phyloP scores from a whole-genome alignment of 164 flowering plant genomes.

The Vitis labrusca region DNA sequence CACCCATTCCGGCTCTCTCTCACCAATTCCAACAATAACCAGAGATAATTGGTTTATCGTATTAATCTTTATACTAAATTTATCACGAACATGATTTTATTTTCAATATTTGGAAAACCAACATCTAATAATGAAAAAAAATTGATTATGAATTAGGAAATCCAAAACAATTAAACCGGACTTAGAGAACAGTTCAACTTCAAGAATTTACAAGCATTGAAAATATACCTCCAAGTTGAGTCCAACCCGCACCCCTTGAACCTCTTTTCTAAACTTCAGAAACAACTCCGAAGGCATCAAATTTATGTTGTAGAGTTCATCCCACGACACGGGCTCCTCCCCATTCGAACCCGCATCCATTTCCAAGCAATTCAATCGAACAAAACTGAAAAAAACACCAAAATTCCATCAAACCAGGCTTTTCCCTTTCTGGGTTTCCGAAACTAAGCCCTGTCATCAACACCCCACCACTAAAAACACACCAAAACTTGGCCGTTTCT shows the following conservation, averaged over 20 bases:
- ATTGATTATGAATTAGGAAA: background rate
- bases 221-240: constrained; percentile 68
- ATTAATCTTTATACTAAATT: too few relatives aligned
- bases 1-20: too few relatives aligned
- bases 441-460: too few relatives aligned
- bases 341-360: constrained; percentile 38
- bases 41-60: too few relatives aligned
- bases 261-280: constrained; percentile 74
- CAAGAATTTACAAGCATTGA: background rate
- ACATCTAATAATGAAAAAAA: too few relatives aligned
- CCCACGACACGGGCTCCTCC: constrained; percentile 67
- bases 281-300: constrained; percentile 78
- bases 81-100: too few relatives aligned
- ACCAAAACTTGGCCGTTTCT: too few relatives aligned
- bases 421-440: too few relatives aligned
- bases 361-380: constrained; percentile 2
- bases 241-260: constrained; percentile 68
- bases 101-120: too few relatives aligned
- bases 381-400: constrained; percentile 3
- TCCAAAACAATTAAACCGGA: background rate
- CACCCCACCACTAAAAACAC: too few relatives aligned
- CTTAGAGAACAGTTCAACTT: background rate
- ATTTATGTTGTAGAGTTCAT: constrained; percentile 64
- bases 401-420: too few relatives aligned
- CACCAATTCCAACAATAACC: too few relatives aligned